phyloP scores from a whole-genome alignment of 257 asterid species.

The Phtheirospermum japonicum region DNA sequence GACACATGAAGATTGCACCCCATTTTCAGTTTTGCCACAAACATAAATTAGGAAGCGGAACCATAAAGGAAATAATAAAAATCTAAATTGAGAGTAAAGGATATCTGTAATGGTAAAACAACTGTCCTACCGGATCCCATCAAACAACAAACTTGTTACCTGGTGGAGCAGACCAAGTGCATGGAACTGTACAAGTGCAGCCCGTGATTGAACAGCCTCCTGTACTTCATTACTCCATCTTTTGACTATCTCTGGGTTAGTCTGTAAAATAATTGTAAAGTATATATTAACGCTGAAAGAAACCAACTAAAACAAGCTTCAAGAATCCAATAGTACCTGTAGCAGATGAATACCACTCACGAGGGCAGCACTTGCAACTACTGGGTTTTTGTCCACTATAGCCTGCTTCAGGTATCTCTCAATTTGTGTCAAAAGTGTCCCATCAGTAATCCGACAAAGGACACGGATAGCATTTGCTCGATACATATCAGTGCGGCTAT shows the following conservation, averaged over 20 bases:
- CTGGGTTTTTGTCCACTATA: slow-evolving; percentile 92
- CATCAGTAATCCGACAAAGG: slow-evolving; percentile 88
- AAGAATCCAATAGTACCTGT: slow-evolving; percentile 49
- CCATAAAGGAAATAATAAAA: not conserved
- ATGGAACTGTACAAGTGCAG: slow-evolving; percentile 95
- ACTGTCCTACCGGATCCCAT: slow-evolving; percentile 6
- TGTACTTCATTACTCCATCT: slow-evolving; percentile 99
- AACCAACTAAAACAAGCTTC: slow-evolving; percentile 23
- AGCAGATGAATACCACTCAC: slow-evolving; percentile 92
- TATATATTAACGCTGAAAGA: slow-evolving; percentile 19
- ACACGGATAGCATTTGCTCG: slow-evolving; percentile 97
- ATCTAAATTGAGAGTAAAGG: slow-evolving; percentile 3
- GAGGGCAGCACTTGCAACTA: slow-evolving; percentile 95
- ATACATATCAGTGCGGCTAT: slow-evolving; percentile 94
- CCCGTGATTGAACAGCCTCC: slow-evolving; percentile 93
- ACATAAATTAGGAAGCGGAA: not conserved
- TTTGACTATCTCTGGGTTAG: slow-evolving; percentile 86
- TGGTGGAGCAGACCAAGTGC: slow-evolving; percentile 92
- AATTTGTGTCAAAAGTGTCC: slow-evolving; percentile 87
- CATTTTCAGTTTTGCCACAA: not conserved
- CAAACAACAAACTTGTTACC: slow-evolving; percentile 39
- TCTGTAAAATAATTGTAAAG: slow-evolving; percentile 41
- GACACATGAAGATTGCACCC: not conserved
- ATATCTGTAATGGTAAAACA: slow-evolving; percentile 5
- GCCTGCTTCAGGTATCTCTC: slow-evolving; percentile 97